Conservation (phyloP, 2,329 filamentous ascomycete genomes). For the Malbranchea zuffiana region DNA sequence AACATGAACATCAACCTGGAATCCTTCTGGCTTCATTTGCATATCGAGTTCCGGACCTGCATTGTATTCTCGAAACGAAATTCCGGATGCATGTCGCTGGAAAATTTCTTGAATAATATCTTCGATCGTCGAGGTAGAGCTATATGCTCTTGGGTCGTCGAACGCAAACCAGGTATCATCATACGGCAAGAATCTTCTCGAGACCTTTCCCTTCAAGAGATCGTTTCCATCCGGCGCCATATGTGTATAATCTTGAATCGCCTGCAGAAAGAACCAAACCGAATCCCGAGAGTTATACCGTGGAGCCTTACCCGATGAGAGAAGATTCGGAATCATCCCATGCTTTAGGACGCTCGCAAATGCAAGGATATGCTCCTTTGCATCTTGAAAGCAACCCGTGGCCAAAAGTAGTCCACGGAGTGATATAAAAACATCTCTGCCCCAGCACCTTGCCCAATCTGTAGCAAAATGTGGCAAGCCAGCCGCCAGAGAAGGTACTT, state of each 20-base stretch:
- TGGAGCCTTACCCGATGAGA: conserved; percentile 73
- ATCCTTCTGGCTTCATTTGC: conserved; percentile 87
- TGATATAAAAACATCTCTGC: conserved; percentile 92
- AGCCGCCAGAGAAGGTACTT: conserved; percentile 78
- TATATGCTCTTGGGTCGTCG: conserved; percentile 76
- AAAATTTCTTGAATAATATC: conserved; percentile 90
- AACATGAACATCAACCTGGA: conserved; percentile 80
- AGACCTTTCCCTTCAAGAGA: conserved; percentile 65
- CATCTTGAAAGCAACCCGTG: conserved; percentile 77
- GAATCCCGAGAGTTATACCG: conserved; percentile 95
- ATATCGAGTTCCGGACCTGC: conserved; percentile 77
- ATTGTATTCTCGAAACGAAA: conserved; percentile 91
- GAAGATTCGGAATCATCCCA: conserved; percentile 92
- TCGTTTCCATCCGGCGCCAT: conserved; percentile 66
- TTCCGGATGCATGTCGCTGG: conserved; percentile 78
- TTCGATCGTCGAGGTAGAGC: conserved; percentile 66
- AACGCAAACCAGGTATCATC: conserved; percentile 88
- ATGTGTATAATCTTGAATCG: conserved; percentile 82
- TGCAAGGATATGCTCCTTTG: conserved; percentile 84
- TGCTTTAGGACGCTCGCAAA: conserved; percentile 97
- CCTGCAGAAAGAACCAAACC: conserved; percentile 95
- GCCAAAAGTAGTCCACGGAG: conserved; percentile 83
- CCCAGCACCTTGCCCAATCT: conserved; percentile 94
- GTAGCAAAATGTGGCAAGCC: conserved; percentile 89
- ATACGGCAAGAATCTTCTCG: conserved; percentile 81